Percentiles rank a stretch among this genome's conserved stretches.
Evolutionary conservation across 2,329 filamentous ascomycete genomes (phyloP).

Genomic region (Fusarium udum): DNA sequence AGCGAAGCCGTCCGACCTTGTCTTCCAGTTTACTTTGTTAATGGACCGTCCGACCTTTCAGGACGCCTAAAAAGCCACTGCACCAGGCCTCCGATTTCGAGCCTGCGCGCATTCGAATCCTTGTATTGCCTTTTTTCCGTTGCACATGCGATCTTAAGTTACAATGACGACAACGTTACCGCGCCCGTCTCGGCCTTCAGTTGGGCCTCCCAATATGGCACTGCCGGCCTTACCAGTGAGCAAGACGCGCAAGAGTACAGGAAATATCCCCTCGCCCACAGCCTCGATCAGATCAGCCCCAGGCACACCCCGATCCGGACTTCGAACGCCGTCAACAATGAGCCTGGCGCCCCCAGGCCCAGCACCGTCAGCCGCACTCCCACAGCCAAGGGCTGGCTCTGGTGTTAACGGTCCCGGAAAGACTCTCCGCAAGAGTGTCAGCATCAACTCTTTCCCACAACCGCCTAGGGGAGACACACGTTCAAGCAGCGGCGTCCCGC

Average conservation of each 20-base stretch:
- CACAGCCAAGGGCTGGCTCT: conserved; percentile 65
- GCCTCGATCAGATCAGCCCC: conserved; percentile 52
- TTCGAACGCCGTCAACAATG: conserved; percentile 68
- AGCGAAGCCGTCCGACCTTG: conserved; percentile 21
- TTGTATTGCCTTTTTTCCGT: conserved; percentile 9
- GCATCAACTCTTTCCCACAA: conserved; percentile 93
- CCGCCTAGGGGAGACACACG: conserved; percentile 76
- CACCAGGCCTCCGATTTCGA: conserved; percentile 31
- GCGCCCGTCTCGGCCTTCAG: conserved; percentile 71
- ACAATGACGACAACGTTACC: conserved; percentile 66
- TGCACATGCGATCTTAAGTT: conserved; percentile 7
- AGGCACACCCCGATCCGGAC: conserved; percentile 64
- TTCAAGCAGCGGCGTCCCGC: conserved; percentile 66
- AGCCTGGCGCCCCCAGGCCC: conserved; percentile 62
- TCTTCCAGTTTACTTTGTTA: conserved; percentile 31
- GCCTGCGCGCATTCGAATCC: conserved; percentile 30
- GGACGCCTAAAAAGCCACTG: conserved; percentile 35
- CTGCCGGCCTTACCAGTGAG: conserved; percentile 78
- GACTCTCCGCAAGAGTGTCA: conserved; percentile 84
- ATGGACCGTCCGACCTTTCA: conserved; percentile 43
- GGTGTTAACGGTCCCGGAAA: conserved; percentile 69
- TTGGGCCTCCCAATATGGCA: conserved; percentile 75
- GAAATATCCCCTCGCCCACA: conserved; percentile 52
- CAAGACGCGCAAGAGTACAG: conserved; percentile 76
- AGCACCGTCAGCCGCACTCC: conserved; percentile 62